These are phyloP conservation scores for Emericellopsis cladophorae DNA, from an alignment of 2,329 filamentous ascomycete genomes.

Conservation along the genomic window DNA sequence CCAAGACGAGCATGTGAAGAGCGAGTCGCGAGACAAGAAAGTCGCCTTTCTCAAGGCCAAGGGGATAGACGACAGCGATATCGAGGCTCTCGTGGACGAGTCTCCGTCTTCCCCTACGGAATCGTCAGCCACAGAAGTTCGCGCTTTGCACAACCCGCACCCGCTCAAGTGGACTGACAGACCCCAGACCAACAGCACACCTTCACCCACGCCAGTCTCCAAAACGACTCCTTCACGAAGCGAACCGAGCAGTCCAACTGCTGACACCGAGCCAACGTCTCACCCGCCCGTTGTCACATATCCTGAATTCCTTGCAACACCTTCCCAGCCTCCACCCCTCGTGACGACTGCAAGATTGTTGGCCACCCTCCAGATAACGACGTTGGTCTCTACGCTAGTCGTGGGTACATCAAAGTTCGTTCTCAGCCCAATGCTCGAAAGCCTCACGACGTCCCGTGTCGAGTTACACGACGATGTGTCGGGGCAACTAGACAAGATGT, in stretches of 20 bases:
- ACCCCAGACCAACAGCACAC: slow-evolving; percentile 3
- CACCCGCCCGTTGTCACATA: slow-evolving; percentile 53
- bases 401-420: slow-evolving; percentile 63
- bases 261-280: no score
- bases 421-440: slow-evolving; percentile 47
- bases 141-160: neutral
- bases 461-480: slow-evolving; percentile 38
- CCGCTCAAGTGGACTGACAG: neutral
- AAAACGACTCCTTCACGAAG: no score
- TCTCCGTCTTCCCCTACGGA: slow-evolving; percentile 7
- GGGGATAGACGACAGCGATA: slow-evolving; percentile 54
- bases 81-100: slow-evolving; percentile 48
- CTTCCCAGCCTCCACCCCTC: slow-evolving; percentile 44
- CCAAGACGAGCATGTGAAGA: slow-evolving; percentile 57
- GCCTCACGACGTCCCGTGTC: slow-evolving; percentile 35
- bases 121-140: slow-evolving; percentile 1
- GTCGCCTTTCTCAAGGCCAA: slow-evolving; percentile 66
- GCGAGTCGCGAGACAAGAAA: slow-evolving; percentile 61
- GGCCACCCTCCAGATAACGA: slow-evolving; percentile 45
- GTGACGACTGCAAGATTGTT: slow-evolving; percentile 47
- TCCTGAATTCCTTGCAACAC: slow-evolving; percentile 53
- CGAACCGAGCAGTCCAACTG: no score
- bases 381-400: slow-evolving; percentile 45
- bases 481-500: slow-evolving; percentile 29
- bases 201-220: slow-evolving; percentile 4